A percentile compares a stretch with the other conserved stretches of the same genome.
Evolutionary conservation across 805 yeast species (phyloP).

Genomic region (Myxozyma udenii): DNA sequence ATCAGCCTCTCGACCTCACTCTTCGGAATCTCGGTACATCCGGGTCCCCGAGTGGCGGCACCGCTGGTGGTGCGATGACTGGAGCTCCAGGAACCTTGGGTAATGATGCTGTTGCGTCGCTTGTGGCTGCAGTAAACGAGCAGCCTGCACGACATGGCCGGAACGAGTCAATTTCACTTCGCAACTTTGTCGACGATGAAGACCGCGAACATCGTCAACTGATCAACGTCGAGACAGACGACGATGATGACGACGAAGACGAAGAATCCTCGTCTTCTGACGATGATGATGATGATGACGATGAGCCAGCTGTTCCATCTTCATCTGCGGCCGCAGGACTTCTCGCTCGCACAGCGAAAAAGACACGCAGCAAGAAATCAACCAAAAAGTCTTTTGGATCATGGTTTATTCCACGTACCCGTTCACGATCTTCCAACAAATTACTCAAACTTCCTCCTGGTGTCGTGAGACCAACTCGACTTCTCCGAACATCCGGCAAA

Average conservation of each 20-base stretch:
- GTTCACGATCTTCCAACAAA: neutral
- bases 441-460: conserved; percentile 67
- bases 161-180: conserved; percentile 19
- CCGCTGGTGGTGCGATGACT: too few relatives aligned
- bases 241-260: conserved; percentile 53
- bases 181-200: conserved; percentile 20
- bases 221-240: conserved; percentile 34
- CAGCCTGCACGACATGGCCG: conserved; percentile 32
- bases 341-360: conserved; percentile 7
- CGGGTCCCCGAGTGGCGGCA: conserved; percentile 6
- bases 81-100: neutral
- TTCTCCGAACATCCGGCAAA: conserved; percentile 86
- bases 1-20: conserved; percentile 18
- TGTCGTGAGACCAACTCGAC: conserved; percentile 72
- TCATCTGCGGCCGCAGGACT: neutral
- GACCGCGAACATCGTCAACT: conserved; percentile 19
- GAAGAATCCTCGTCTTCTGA: conserved; percentile 43
- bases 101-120: conserved; percentile 7
- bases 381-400: conserved; percentile 3
- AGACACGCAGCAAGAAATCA: conserved; percentile 1
- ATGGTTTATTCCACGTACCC: conserved; percentile 16
- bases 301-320: conserved; percentile 27
- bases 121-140: conserved; percentile 13
- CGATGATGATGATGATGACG: conserved; percentile 35
- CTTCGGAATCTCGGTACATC: conserved; percentile 4